Percentiles rank a stretch among this genome's conserved stretches.
phyloP scores from a whole-genome alignment of 805 yeast species.

The Candida nemodendra region DNA sequence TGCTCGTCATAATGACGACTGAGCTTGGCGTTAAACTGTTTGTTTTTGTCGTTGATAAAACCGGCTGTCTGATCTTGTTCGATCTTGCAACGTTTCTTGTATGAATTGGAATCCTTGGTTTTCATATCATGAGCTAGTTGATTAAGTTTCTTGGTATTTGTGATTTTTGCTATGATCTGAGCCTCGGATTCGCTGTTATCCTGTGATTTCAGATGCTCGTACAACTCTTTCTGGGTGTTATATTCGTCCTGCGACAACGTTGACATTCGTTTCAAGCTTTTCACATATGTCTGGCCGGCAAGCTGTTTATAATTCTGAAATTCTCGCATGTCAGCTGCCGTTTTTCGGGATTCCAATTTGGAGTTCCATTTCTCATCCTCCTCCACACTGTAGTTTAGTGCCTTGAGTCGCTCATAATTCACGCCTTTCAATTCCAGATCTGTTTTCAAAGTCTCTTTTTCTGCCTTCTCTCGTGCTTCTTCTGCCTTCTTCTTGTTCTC shows the following conservation, averaged over 20 bases:
- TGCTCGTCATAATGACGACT: constrained; percentile 51
- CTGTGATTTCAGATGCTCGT: constrained; percentile 19
- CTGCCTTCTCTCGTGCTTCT: constrained; percentile 36
- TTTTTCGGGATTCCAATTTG: constrained; percentile 32
- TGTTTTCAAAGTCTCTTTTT: constrained; percentile 37
- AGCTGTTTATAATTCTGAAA: constrained; percentile 51
- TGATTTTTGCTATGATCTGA: constrained; percentile 28
- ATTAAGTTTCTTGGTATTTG: constrained; percentile 35
- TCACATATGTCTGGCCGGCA: constrained; percentile 61
- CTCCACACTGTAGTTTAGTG: constrained; percentile 58
- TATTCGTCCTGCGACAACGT: constrained; percentile 39
- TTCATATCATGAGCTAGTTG: constrained; percentile 36
- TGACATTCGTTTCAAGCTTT: constrained; percentile 42
- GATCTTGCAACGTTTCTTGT: constrained; percentile 15
- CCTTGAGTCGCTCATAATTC: constrained; percentile 41
- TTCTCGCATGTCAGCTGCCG: constrained; percentile 34
- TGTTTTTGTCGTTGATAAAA: constrained; percentile 68
- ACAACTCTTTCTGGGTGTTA: constrained; percentile 34
- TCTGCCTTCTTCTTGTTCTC: constrained; percentile 29
- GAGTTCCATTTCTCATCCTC: constrained; percentile 65
- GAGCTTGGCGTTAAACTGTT: constrained; percentile 69
- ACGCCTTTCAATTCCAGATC: constrained; percentile 38
- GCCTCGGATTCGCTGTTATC: constrained; percentile 28
- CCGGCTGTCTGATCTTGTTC: constrained; percentile 38
- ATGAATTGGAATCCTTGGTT: constrained; percentile 11